Conservation (phyloP, 2,329 filamentous ascomycete genomes). For the Beauveria bassiana region DNA sequence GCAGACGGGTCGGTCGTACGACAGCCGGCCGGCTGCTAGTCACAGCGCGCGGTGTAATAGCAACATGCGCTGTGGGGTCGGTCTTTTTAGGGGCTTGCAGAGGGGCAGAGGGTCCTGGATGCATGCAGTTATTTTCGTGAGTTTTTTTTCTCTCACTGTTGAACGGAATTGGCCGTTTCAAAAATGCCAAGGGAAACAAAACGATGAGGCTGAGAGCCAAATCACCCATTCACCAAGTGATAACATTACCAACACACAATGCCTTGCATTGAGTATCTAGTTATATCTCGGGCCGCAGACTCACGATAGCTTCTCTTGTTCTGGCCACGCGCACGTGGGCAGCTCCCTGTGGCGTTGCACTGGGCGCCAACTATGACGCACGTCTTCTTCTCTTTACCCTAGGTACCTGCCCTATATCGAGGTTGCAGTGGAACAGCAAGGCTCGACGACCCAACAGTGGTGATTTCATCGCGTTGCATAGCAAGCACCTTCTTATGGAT, state of each 20-base stretch:
- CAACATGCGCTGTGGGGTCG: neutral
- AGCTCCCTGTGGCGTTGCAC: neutral
- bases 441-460: neutral
- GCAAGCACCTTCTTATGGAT: too few species aligned
- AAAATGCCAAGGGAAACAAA: too few species aligned
- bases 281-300: neutral
- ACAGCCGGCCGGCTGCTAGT: neutral
- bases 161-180: too few species aligned
- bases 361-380: slow-evolving; percentile 5
- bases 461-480: neutral
- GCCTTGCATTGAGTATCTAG: neutral
- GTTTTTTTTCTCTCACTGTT: neutral
- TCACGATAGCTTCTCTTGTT: neutral
- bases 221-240: neutral
- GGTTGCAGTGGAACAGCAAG: neutral
- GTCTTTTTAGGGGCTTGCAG: neutral
- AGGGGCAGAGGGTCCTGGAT: neutral
- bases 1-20: neutral
- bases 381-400: neutral
- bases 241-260: neutral
- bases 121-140: neutral
- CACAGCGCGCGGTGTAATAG: neutral
- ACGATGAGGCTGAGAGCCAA: too few species aligned
- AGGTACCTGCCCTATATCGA: neutral
- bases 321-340: slow-evolving; percentile 2